These are phyloP conservation scores for Exophiala bonariae DNA, from an alignment of 2,329 filamentous ascomycete genomes.

Conservation along the genomic window DNA sequence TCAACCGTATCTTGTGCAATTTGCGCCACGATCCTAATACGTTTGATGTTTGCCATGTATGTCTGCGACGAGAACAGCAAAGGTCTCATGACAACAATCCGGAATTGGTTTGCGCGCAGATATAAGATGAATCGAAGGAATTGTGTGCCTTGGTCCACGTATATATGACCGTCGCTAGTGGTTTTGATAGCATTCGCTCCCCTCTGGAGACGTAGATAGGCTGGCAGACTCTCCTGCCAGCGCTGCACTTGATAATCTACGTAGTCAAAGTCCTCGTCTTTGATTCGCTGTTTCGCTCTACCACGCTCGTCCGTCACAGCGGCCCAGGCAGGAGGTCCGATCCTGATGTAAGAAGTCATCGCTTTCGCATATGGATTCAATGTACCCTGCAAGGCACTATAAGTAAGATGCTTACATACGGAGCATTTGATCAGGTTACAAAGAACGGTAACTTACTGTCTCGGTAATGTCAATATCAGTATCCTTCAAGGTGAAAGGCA, in stretches of 20 bases:
- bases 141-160: constrained; percentile 4
- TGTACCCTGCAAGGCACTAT: constrained; percentile 5
- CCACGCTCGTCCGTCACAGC: constrained; percentile 15
- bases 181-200: neutral
- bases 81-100: constrained; percentile 14
- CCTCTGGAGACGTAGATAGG: constrained; percentile 2
- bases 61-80: constrained; percentile 11
- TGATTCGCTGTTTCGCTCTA: constrained; percentile 6
- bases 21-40: constrained; percentile 4
- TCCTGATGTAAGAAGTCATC: constrained; percentile 13
- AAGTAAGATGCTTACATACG: neutral
- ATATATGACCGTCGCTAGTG: neutral
- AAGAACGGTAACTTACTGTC: constrained; percentile 3
- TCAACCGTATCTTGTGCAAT: constrained; percentile 10
- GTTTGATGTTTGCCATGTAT: constrained; percentile 3
- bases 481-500: constrained; percentile 13
- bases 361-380: constrained; percentile 12
- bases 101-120: constrained; percentile 15
- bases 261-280: constrained; percentile 14
- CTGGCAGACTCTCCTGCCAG: constrained; percentile 14
- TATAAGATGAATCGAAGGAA: constrained; percentile 10
- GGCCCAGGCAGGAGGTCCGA: constrained; percentile 12
- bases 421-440: neutral
- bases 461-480: constrained; percentile 14
- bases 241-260: constrained; percentile 13